These are phyloP conservation scores for Esteya vermicola DNA, from an alignment of 2,329 filamentous ascomycete genomes.

Conservation along the genomic window DNA sequence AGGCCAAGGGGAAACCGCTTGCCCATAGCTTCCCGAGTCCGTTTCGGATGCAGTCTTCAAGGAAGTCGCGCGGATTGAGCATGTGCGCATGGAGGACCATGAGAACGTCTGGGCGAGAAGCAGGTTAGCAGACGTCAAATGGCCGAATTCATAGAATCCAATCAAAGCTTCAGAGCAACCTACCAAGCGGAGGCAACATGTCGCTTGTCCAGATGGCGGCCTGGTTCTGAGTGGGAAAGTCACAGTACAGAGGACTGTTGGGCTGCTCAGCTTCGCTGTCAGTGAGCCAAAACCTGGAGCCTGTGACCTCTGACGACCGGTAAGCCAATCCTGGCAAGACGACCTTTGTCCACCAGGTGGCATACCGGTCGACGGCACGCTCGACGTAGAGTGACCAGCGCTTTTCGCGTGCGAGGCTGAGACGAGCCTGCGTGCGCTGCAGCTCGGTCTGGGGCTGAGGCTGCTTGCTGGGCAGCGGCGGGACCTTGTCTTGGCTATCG, in stretches of 20 bases:
- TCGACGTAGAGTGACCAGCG: slow-evolving; percentile 58
- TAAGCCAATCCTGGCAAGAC: too few species aligned
- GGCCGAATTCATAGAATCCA: neutral
- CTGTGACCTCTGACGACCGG: too few species aligned
- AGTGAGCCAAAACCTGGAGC: too few species aligned
- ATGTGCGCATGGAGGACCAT: slow-evolving; percentile 73
- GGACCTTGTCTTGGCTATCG: neutral
- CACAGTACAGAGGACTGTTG: slow-evolving; percentile 14
- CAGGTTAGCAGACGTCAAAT: neutral
- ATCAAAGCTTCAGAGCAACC: neutral
- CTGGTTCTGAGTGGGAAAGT: slow-evolving; percentile 16
- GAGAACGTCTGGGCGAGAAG: slow-evolving; percentile 44
- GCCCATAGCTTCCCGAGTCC: slow-evolving; percentile 43
- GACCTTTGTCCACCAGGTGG: slow-evolving; percentile 46
- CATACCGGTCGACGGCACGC: slow-evolving; percentile 54
- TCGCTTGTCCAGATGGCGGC: neutral
- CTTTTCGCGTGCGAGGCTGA: slow-evolving; percentile 51
- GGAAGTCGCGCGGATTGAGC: slow-evolving; percentile 60
- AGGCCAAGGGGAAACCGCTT: slow-evolving; percentile 51
- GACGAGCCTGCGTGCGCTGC: slow-evolving; percentile 24
- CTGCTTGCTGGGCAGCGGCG: slow-evolving; percentile 2
- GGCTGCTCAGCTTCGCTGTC: too few species aligned
- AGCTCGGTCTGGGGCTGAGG: slow-evolving; percentile 6
- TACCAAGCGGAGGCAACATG: slow-evolving; percentile 8
- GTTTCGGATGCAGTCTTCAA: slow-evolving; percentile 56